Conservation (phyloP, 257 asterid species). For the Fraxinus americana region DNA sequence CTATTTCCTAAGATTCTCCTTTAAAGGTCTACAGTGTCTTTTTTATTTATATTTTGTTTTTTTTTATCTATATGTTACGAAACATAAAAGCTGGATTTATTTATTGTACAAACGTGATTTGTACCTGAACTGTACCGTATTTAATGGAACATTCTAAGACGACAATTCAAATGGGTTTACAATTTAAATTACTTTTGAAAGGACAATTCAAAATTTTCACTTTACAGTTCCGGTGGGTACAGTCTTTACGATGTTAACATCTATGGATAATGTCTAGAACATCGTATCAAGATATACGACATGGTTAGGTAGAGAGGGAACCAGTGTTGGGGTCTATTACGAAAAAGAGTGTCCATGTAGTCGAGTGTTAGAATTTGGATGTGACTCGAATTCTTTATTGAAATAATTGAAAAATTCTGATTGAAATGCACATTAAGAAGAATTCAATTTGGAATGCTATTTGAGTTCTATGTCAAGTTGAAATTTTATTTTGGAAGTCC, state of each 20-base stretch:
- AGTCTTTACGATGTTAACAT: not conserved
- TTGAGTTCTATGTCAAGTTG: no score
- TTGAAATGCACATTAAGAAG: no score
- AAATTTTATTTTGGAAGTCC: no score
- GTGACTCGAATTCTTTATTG: no score
- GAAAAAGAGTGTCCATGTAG: no score
- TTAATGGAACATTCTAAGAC: not conserved
- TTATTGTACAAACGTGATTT: not conserved
- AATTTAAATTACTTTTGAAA: not conserved
- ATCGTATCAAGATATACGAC: not conserved
- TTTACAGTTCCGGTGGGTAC: not conserved
- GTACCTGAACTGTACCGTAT: not conserved
- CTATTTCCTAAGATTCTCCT: slow-evolving; percentile 42
- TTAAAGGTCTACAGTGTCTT: slow-evolving; percentile 21
- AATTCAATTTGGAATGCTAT: no score
- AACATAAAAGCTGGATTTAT: not conserved
- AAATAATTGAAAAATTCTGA: no score
- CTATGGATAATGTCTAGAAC: not conserved
- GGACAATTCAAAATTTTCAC: not conserved
- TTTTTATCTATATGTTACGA: not conserved
- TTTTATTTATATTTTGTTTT: not conserved
- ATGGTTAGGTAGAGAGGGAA: no score
- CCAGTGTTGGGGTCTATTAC: no score
- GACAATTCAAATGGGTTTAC: not conserved
- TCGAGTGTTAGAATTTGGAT: not conserved